Evolutionary conservation across 2,329 filamentous ascomycete species (phyloP).

Genomic region (Aspergillus novofumigatus): DNA sequence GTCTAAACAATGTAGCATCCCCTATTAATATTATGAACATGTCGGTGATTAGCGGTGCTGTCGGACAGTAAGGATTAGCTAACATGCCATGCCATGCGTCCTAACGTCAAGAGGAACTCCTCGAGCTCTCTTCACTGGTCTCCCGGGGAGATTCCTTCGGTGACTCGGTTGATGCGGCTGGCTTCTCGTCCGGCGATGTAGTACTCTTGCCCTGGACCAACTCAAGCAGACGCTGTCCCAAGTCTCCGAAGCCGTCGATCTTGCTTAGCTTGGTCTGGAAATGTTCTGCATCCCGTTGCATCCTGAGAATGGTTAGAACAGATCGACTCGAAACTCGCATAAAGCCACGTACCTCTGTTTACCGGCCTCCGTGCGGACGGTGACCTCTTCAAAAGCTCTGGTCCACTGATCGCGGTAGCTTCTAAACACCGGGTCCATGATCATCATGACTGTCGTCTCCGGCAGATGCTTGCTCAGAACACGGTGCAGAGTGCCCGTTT

Average conservation of each 20-base stretch:
- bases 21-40: not conserved
- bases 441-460: constrained; percentile 70
- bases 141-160: not conserved
- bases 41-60: not conserved
- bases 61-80: not conserved
- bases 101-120: constrained; percentile 3
- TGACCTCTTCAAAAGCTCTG: constrained; percentile 62
- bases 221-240: constrained; percentile 64
- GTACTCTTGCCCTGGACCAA: constrained; percentile 36
- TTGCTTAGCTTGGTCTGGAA: constrained; percentile 68
- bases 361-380: constrained; percentile 62
- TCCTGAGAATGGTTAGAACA: constrained; percentile 46
- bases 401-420: constrained; percentile 79
- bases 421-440: constrained; percentile 80
- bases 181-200: constrained; percentile 14
- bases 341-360: constrained; percentile 63
- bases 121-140: not conserved
- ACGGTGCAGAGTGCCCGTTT: constrained; percentile 78
- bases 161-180: not conserved
- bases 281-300: constrained; percentile 71
- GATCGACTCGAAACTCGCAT: too few relatives aligned
- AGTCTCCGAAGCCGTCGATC: constrained; percentile 72
- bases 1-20: not conserved
- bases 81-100: not conserved
- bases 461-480: constrained; percentile 78